Evolutionary conservation across 2,329 filamentous ascomycete species (phyloP).

Genomic region (Setomelanomma holmii): DNA sequence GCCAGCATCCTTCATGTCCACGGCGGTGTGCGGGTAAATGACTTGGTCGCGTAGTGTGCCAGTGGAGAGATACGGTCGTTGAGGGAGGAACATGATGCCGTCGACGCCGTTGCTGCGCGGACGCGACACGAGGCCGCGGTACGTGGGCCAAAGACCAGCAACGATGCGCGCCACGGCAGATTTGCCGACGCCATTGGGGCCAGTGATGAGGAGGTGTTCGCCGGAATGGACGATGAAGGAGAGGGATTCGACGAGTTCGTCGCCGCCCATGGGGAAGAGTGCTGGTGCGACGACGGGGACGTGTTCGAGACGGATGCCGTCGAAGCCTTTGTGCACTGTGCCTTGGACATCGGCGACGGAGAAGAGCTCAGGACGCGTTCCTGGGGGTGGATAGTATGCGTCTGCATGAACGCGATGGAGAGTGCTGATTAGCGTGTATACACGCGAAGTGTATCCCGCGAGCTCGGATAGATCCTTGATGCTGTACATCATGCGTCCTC

Average conservation of each 20-base stretch:
- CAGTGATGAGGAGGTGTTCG: conserved; percentile 93
- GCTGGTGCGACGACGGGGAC: conserved; percentile 91
- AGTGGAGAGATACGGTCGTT: conserved; percentile 88
- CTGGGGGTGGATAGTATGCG: conserved; percentile 76
- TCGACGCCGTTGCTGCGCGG: conserved; percentile 82
- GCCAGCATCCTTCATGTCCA: conserved; percentile 87
- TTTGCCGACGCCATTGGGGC: conserved; percentile 94
- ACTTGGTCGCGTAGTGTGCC: conserved; percentile 96
- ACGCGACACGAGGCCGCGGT: conserved; percentile 87
- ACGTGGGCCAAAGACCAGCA: conserved; percentile 94
- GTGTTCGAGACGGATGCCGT: conserved; percentile 90
- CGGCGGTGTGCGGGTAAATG: conserved; percentile 93
- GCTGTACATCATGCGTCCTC: conserved; percentile 98
- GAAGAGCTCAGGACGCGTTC: conserved; percentile 77
- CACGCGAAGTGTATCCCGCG: conserved; percentile 92
- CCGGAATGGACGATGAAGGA: conserved; percentile 89
- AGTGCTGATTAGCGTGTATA: conserved; percentile 94
- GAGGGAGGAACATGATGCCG: conserved; percentile 98
- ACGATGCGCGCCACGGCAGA: conserved; percentile 85
- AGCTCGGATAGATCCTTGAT: conserved; percentile 98
- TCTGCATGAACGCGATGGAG: conserved; percentile 92
- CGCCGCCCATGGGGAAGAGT: conserved; percentile 87
- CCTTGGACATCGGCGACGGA: conserved; percentile 92
- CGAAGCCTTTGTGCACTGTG: conserved; percentile 92
- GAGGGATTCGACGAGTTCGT: conserved; percentile 86